Base-by-base conservation (phyloP, 345 rosid genomes). In the Melastoma malabathricum region DNA sequence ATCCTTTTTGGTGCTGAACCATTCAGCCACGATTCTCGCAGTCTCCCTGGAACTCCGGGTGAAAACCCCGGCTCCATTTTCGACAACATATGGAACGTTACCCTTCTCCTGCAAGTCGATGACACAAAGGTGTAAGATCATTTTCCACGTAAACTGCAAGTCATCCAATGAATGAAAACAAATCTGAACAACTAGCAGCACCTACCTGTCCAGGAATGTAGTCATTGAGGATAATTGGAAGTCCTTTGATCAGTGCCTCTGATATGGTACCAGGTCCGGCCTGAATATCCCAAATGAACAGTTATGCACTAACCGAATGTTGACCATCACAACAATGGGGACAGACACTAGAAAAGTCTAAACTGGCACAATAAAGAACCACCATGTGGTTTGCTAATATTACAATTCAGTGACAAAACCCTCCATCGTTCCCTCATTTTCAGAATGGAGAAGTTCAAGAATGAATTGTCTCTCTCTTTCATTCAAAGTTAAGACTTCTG, bases 241-340 rank as follows among this genome's bases (percentile, higher is more conserved):
- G 94, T 34, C 94, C 94, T 55, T 82, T 65, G 18, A 92, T 87
- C 68, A 92, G 69, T 48, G 98, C 90, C 57, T 92, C 98, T 13
- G 98, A 81, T 16, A 92, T 87, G 13, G 97, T 92, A 48, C 98
- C 98, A 0, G 97, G 98, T 59, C 98, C 98, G 18, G 98, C 98
- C 98, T 92, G 62, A 34, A 52, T 39, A 22, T 22, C 25, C 25
- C 19, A 47, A 50, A 3, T 14, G 22, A n/a, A 22, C 25, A 25
- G 29, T 18, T n/a, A 50, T 34, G 41, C 41, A 5, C 12, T 34
- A 6, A 34, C 12, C 41, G 9, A 34, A 34, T 10, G 12, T 34
- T 1, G 12, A 34, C 0, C 41, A 34, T 12, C 10, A 34, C 41
- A 34, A 7, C 12, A 8, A 8, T 9, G 41, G n/a, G n/a, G 2